Evolutionary conservation across 2,329 filamentous ascomycete species (phyloP).

Genomic region (Penicillium sclerotiorum): DNA sequence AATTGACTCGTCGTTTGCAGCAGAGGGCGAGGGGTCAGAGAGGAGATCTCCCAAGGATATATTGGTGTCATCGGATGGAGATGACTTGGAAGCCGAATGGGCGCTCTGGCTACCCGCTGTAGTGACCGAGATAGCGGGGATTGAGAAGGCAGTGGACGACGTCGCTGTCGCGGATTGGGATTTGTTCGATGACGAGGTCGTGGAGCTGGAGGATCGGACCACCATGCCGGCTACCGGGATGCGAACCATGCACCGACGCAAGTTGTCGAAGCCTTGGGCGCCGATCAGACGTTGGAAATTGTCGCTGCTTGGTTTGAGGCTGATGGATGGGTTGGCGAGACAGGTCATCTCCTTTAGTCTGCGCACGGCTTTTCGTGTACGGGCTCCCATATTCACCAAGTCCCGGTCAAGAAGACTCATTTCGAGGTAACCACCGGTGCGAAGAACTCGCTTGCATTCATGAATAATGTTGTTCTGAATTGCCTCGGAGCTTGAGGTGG

Average conservation of each 20-base stretch:
- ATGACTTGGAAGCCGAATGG: conserved; percentile 25
- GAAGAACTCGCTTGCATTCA: conserved; percentile 53
- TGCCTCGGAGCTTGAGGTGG: conserved; percentile 46
- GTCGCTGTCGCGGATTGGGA: conserved; percentile 33
- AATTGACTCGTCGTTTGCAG: conserved; percentile 77
- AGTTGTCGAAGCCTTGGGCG: conserved; percentile 49
- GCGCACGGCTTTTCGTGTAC: conserved; percentile 48
- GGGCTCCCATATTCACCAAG: conserved; percentile 54
- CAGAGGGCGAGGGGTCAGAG: conserved; percentile 68
- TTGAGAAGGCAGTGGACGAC: conserved; percentile 27
- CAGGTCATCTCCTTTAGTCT: conserved; percentile 51
- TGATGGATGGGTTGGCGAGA: conserved; percentile 44
- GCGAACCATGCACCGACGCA: conserved; percentile 53
- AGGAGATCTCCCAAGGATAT: conserved; percentile 69
- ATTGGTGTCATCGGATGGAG: conserved; percentile 42
- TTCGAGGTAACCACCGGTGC: conserved; percentile 53
- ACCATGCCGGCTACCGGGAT: conserved; percentile 52
- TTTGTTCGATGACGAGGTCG: conserved; percentile 40
- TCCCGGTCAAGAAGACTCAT: conserved; percentile 54
- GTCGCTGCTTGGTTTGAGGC: conserved; percentile 51
- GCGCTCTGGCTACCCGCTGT: conserved; percentile 19
- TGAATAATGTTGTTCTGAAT: conserved; percentile 49
- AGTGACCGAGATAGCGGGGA: conserved; percentile 27
- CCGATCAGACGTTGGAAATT: conserved; percentile 51
- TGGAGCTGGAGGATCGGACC: conserved; percentile 44